Percentiles rank a stretch among this genome's conserved stretches.
These are phyloP conservation scores for Phellinidium pouzarii DNA, from an alignment of 1,284 basidiomycete species.

Conservation along the genomic window DNA sequence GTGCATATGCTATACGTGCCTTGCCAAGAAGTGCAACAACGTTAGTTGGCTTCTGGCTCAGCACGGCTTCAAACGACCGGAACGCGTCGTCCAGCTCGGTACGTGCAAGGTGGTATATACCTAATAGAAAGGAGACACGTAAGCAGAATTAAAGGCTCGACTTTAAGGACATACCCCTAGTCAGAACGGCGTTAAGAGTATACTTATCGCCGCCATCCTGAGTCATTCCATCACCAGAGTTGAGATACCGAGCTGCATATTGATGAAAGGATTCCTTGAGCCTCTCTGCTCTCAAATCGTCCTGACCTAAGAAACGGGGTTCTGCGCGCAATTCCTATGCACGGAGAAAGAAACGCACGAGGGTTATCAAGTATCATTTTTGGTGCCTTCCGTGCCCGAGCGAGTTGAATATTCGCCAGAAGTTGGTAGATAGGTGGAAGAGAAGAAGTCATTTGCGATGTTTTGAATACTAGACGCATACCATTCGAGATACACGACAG, in stretches of 20 bases:
- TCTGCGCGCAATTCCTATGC: neutral
- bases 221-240: constrained; percentile 51
- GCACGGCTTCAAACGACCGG: constrained; percentile 76
- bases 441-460: constrained; percentile 39
- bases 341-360: constrained; percentile 40
- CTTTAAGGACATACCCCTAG: constrained; percentile 47
- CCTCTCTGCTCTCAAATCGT: constrained; percentile 52
- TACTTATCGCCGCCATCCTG: constrained; percentile 43
- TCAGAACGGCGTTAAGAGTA: constrained; percentile 54
- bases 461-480: constrained; percentile 41
- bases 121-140: constrained; percentile 31
- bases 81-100: constrained; percentile 74
- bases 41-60: constrained; percentile 75
- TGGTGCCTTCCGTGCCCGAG: constrained; percentile 73
- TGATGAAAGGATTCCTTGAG: constrained; percentile 65
- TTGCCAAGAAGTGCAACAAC: constrained; percentile 76
- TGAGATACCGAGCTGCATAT: constrained; percentile 66
- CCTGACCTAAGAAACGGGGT: constrained; percentile 47
- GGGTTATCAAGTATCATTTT: constrained; percentile 69
- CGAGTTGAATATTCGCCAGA: constrained; percentile 77
- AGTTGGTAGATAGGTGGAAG: constrained; percentile 69
- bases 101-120: constrained; percentile 75
- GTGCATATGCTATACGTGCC: constrained; percentile 79
- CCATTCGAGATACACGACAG: neutral
- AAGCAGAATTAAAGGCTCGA: constrained; percentile 19